Evolutionary conservation across 371 early-diverging fungal genomes (phyloP), one percentile per base, ranked within the genome.

Genomic region (Mucor racemosus): DNA sequence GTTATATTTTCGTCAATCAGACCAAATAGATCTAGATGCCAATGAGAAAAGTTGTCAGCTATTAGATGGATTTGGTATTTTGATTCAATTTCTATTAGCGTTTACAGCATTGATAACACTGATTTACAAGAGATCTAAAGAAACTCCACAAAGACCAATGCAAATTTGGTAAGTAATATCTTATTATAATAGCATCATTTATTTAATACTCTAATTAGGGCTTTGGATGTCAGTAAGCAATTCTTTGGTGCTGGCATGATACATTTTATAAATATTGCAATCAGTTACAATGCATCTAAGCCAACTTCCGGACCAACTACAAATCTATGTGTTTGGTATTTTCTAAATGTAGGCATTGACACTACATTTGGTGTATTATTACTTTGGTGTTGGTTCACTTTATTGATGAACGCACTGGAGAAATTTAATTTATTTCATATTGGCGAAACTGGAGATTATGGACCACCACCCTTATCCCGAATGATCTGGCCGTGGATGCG

Each of bases 351-450:
- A 40, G 79, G 85, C 15, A 58, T 86, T 19, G 90, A 89, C 64
- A 88, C 88, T 11, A 89, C 90, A 1, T 65, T 86, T 13, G 90
- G 90, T 26, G 86, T 89, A 6, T 80, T 76, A n/a, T 73, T 90
- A 7, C 67, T 90, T 2, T 88, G 81, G 76, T 67, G 68, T 35
- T 78, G 78, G 78, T 58, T 76, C 8, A 74, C 58, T 14, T 31
- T 67, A 9, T 46, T 81, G 17, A 59, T 64, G n/a, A 61, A 62
- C 44, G 48, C 64, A 10, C 41, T 76, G 13, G 62, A 69, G 9
- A 59, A 53, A 26, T 26, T 66, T 5, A 36, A 68, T 41, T 40
- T 77, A 13, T 48, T 53, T 14, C 38, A 60, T 13, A 54, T 50
- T 48, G 58, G 35, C 10, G 34, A 62, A 46, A 71, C 72, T 15